Evolutionary conservation across 2,329 filamentous ascomycete species (phyloP), one percentile per base, ranked within the genome.

Genomic region (Cladosporium oxysporum): DNA sequence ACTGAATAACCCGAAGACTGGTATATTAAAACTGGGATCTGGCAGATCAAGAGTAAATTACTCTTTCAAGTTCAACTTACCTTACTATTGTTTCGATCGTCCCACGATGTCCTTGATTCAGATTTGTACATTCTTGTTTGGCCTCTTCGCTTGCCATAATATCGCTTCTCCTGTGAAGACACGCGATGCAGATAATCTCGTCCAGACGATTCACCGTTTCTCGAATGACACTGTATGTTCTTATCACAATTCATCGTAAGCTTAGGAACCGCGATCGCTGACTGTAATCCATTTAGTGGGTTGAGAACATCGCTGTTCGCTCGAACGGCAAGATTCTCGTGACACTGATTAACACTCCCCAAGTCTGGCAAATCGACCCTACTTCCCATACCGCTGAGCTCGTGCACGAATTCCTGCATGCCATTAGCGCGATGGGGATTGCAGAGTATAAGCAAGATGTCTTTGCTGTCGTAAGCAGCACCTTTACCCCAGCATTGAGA

Each of bases 221-320:
- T 47, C 41, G 41, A 47, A 47, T 5, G 41, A 47, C n/a, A 47
- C 41, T 21, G 41, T 47, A 8, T 11, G 41, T 21, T 21, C 2
- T 12, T 11, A 47, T 47, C 41, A 23, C 41, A 5, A 5, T 2
- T 21, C n/a, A 2, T 5, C n/a, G 41, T 23, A 21, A 1, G 1
- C n/a, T 7, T 5, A 1, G n/a, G 14, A 52, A 2, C 5, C 6
- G 16, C 23, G 4, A 14, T 52, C 11, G n/a, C 41, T 47, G 41
- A 47, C 41, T n/a, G 4, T 47, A 10, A 23, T 21, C 3, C n/a
- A 21, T 2, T 44, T 37, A 59, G 57, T 77, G 74, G 75, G 66
- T 78, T 33, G 76, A 78, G 50, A 78, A 76, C 62, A 71, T 78
- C 44, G 74, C 75, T 6, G 67, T 75, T 1, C 71, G 74, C 18